Evolutionary conservation across 139 green algal species (phyloP).

Genomic region (Volvox reticuliferus): DNA sequence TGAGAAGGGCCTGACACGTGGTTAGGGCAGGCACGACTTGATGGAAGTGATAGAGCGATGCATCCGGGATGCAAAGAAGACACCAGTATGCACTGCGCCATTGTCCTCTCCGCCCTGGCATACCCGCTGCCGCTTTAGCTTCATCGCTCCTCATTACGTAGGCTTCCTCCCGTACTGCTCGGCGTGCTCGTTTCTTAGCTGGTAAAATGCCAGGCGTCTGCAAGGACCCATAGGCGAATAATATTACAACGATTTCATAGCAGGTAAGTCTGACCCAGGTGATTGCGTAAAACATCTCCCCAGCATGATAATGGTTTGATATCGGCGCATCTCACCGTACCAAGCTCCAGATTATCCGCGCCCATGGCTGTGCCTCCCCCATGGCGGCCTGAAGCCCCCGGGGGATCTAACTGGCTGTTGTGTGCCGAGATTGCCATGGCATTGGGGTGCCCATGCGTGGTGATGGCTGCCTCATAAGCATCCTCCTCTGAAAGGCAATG

Average conservation of each 20-base stretch:
- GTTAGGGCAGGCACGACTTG: no score
- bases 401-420: conserved; percentile 21
- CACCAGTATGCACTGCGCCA: no score
- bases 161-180: neutral
- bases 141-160: conserved; percentile 4
- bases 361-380: no score
- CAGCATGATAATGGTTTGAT: no score
- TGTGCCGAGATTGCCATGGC: conserved; percentile 8
- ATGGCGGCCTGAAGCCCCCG: neutral
- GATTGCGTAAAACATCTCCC: neutral
- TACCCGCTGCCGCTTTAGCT: conserved; percentile 14
- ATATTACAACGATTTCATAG: neutral
- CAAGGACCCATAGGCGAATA: neutral
- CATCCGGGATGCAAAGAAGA: no score
- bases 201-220: neutral
- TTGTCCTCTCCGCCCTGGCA: no score
- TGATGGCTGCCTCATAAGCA: no score
- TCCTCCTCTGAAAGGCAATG: no score
- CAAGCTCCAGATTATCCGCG: neutral
- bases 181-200: neutral
- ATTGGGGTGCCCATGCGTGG: neutral
- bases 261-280: neutral
- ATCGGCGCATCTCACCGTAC: neutral
- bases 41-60: no score
- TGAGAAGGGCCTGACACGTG: no score